Evolutionary conservation across 108 stramenopile species (phyloP).

Genomic region (Nitzschia palea): DNA sequence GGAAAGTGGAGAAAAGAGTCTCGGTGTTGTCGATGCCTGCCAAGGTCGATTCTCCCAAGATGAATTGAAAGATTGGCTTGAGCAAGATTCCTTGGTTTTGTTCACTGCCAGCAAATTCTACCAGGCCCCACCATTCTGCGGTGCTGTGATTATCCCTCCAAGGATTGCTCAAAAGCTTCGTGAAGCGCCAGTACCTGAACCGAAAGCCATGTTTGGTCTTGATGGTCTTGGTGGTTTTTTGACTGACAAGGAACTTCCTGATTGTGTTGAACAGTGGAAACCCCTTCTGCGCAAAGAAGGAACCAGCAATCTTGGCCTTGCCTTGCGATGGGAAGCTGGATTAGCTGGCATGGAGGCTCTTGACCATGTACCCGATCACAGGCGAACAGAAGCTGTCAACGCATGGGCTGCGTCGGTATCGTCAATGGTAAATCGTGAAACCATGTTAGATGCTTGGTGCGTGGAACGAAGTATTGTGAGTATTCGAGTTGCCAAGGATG

Average conservation of each 20-base stretch:
- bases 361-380: constrained; percentile 34
- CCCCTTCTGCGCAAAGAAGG: constrained; percentile 32
- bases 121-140: constrained; percentile 73
- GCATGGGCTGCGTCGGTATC: constrained; percentile 57
- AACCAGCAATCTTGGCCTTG: constrained; percentile 60
- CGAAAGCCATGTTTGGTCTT: constrained; percentile 41
- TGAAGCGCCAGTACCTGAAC: constrained; percentile 38
- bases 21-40: constrained; percentile 75
- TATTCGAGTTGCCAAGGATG: constrained; percentile 52
- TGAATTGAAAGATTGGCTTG: constrained; percentile 64
- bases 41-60: constrained; percentile 64
- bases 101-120: constrained; percentile 78
- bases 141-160: constrained; percentile 58
- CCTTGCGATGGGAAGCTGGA: constrained; percentile 74
- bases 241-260: constrained; percentile 66
- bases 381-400: constrained; percentile 36
- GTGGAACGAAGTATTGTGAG: constrained; percentile 70
- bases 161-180: constrained; percentile 51
- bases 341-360: constrained; percentile 72
- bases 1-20: constrained; percentile 45
- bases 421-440: constrained; percentile 37
- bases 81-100: constrained; percentile 64
- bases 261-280: constrained; percentile 57
- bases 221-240: constrained; percentile 64
- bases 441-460: constrained; percentile 63